A percentile compares a stretch with the other conserved stretches of the same genome.
These are phyloP conservation scores for Skeletonema potamos DNA, from an alignment of 108 stramenopile species.

Conservation along the genomic window DNA sequence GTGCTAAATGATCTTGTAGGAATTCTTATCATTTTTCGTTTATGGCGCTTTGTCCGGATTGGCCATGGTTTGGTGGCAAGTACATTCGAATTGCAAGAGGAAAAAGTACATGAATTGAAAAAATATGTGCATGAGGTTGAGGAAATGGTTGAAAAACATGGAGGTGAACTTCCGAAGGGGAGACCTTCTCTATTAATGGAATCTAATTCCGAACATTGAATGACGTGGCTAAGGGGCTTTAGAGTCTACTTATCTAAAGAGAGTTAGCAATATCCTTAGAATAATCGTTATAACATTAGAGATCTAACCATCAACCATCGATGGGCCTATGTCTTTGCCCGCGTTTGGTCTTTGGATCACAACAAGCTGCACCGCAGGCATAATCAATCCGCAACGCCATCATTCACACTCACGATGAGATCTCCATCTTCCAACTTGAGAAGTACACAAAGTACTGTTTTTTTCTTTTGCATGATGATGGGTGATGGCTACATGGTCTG, in stretches of 20 bases:
- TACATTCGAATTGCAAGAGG: slow-evolving; percentile 25
- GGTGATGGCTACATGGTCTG: too few relatives aligned
- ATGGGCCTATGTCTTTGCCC: neutral
- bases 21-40: slow-evolving; percentile 33
- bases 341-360: neutral
- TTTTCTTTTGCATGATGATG: too few relatives aligned
- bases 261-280: neutral
- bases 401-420: neutral
- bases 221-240: neutral
- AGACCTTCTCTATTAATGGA: neutral
- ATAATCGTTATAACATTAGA: too few relatives aligned
- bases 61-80: slow-evolving; percentile 42
- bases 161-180: slow-evolving; percentile 20
- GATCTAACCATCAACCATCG: neutral
- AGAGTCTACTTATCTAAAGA: neutral
- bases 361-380: too few relatives aligned
- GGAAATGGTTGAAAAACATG: slow-evolving; percentile 13
- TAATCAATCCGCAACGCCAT: neutral
- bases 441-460: too few relatives aligned
- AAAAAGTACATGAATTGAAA: slow-evolving; percentile 17
- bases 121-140: slow-evolving; percentile 32
- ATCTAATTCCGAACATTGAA: neutral
- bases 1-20: slow-evolving; percentile 8
- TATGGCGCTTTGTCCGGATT: slow-evolving; percentile 49
- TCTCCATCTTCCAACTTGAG: neutral